Percentiles rank a stretch among this genome's conserved stretches.
Evolutionary conservation across 2,329 filamentous ascomycete genomes (phyloP).

Genomic region (Exophiala mesophila): DNA sequence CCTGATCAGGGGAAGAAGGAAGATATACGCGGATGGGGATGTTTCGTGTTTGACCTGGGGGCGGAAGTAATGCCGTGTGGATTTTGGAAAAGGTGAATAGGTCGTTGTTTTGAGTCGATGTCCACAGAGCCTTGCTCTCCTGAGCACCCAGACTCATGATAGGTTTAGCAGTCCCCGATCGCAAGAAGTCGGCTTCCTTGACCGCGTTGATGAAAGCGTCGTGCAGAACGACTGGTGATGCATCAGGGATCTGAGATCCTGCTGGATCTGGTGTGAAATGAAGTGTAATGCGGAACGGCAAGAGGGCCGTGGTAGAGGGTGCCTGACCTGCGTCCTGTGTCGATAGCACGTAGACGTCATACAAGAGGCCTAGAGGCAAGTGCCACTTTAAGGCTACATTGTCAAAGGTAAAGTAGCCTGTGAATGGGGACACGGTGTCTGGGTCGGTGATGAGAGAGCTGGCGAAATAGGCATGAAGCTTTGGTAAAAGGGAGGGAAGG

Average conservation of each 20-base stretch:
- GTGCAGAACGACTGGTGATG: slow-evolving; percentile 57
- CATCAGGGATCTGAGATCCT: slow-evolving; percentile 56
- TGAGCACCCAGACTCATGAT: slow-evolving; percentile 86
- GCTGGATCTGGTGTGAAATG: slow-evolving; percentile 43
- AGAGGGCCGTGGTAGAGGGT: slow-evolving; percentile 39
- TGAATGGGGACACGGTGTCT: slow-evolving; percentile 40
- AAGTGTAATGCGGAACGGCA: slow-evolving; percentile 61
- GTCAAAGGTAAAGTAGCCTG: slow-evolving; percentile 64
- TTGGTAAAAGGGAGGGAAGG: slow-evolving; percentile 60
- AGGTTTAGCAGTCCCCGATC: slow-evolving; percentile 80
- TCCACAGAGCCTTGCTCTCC: slow-evolving; percentile 78
- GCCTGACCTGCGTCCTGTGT: slow-evolving; percentile 31
- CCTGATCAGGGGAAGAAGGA: slow-evolving; percentile 55
- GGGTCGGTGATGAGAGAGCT: slow-evolving; percentile 54
- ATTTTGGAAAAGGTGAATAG: slow-evolving; percentile 67
- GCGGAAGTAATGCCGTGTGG: slow-evolving; percentile 67
- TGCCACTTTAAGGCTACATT: slow-evolving; percentile 68
- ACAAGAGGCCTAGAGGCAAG: slow-evolving; percentile 63
- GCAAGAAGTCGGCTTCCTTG: slow-evolving; percentile 79
- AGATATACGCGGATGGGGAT: slow-evolving; percentile 88
- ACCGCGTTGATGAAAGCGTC: slow-evolving; percentile 66
- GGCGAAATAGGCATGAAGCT: slow-evolving; percentile 59
- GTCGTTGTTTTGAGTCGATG: slow-evolving; percentile 68
- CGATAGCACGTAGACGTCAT: slow-evolving; percentile 56
- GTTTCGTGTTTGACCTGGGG: slow-evolving; percentile 67